phyloP scores from a whole-genome alignment of 73 alveolate genomes.

The Blepharisma japonicum region DNA sequence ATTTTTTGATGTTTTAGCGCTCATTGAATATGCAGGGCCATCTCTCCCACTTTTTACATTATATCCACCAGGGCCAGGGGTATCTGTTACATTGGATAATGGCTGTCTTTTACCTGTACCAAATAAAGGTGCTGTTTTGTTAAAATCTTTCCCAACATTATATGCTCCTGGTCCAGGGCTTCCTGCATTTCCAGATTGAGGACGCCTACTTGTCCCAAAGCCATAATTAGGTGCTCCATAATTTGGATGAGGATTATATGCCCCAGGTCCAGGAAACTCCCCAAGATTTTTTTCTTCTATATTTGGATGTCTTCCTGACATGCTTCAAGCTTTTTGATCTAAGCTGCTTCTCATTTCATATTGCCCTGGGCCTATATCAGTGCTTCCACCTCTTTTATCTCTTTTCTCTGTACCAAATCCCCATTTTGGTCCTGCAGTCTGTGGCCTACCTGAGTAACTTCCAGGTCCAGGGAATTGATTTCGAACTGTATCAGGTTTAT shows the following conservation, averaged over 20 bases:
- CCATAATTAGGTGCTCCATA: too few relatives aligned
- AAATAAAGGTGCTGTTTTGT: slow-evolving; percentile 19
- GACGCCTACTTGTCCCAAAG: too few relatives aligned
- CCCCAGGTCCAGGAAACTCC: slow-evolving; percentile 9
- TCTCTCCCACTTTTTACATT: not conserved
- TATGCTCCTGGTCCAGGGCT: slow-evolving; percentile 20
- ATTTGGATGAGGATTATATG: not conserved
- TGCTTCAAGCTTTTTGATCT: too few relatives aligned
- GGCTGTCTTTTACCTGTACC: slow-evolving; percentile 2
- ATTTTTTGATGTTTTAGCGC: not conserved
- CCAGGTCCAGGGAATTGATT: slow-evolving; percentile 20
- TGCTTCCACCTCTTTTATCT: slow-evolving; percentile 28
- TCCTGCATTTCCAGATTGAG: not conserved
- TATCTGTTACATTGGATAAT: not conserved
- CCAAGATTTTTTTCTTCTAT: too few relatives aligned
- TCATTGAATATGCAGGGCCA: slow-evolving; percentile 16
- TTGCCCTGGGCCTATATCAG: slow-evolving; percentile 42
- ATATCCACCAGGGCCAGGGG: slow-evolving; percentile 25
- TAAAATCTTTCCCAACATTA: not conserved
- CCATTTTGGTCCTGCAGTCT: slow-evolving; percentile 41
- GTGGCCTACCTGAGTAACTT: slow-evolving; percentile 8
- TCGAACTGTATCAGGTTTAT: not conserved
- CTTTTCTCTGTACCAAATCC: slow-evolving; percentile 39
- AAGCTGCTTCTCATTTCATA: slow-evolving; percentile 22
- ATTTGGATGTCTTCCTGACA: too few relatives aligned